Base-by-base conservation (phyloP, 352 stramenopile genomes). In the Phytophthora pisi region DNA sequence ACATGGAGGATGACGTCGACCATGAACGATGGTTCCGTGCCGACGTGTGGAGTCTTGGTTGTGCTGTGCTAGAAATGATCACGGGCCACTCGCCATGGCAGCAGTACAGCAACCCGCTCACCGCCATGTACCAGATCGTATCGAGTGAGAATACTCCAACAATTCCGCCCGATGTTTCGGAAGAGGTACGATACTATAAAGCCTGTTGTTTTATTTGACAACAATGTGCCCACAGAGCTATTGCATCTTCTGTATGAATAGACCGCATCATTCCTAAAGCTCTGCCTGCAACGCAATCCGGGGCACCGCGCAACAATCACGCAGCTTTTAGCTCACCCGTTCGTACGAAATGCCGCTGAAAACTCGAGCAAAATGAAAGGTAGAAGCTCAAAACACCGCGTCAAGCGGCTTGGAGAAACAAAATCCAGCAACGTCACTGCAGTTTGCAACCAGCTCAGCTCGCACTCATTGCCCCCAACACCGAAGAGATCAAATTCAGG, bases 31-130 rank as follows among this genome's bases (percentile, higher is more conserved):
- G 92, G 92, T 89, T 94, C 59, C 84, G 89, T 52, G 93, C 93
- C 13, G 95, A 98, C 45, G 84, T 98, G 9, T 98, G 95, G 95
- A 97, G 89, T 67, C 69, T 98, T 5, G 95, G 95, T 6, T 98
- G 94, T 67, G 90, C 91, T 1, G 70, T 97, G 13, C 78, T 98
- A 36, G 94, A 98, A 74, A 98, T 98, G 94, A 69, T 98, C 42
- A 98, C 93, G 15, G 93, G 89, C 13, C 70, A 90, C 26, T 82
- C 87, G n/a, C 95, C 93, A 5, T 98, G 89, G 86, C 75, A 88
- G 51, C 72, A 98, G 61, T 96, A 91, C 58, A 90, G 81, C 58
- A 97, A 97, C 60, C 88, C 91, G 11, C 73, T 97, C n/a, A 87
- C 91, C 4, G 90, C 91, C 16, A 97, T 98, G 89, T 98, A 96